These are phyloP conservation scores for Fragaria iinumae DNA, from an alignment of 306 rosid species.

Conservation along the genomic window DNA sequence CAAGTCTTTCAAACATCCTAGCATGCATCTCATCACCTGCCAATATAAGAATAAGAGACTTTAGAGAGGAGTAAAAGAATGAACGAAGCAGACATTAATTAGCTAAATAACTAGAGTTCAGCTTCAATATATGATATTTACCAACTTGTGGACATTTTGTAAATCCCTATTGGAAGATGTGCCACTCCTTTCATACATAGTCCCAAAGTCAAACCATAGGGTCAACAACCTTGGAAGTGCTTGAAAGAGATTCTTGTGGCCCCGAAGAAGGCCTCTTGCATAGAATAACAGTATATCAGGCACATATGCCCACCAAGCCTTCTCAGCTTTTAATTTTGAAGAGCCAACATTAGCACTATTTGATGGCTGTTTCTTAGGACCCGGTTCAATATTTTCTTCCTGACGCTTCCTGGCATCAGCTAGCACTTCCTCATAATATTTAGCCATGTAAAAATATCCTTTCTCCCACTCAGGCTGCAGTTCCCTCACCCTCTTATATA, in stretches of 20 bases:
- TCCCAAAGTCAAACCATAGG: conserved; percentile 96
- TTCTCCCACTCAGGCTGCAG: conserved; percentile 97
- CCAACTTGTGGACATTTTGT: conserved; percentile 57
- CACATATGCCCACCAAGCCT: conserved; percentile 81
- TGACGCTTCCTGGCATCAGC: conserved; percentile 96
- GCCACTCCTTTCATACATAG: conserved; percentile 66
- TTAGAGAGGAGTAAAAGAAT: conserved; percentile 20
- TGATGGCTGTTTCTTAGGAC: conserved; percentile 50
- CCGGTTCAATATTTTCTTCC: conserved; percentile 65
- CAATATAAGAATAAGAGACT: conserved; percentile 32
- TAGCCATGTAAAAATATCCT: conserved; percentile 88
- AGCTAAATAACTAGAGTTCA: conserved; percentile 15
- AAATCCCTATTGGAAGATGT: conserved; percentile 58
- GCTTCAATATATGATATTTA: conserved; percentile 23
- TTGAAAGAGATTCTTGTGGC: conserved; percentile 94
- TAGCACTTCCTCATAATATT: conserved; percentile 89
- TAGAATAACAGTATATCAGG: conserved; percentile 87
- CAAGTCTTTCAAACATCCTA: conserved; percentile 87
- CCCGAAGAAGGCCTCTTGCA: conserved; percentile 93
- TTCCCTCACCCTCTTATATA: conserved; percentile 85
- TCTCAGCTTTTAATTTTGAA: conserved; percentile 63
- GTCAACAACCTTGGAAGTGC: conserved; percentile 97
- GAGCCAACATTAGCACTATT: conserved; percentile 51
- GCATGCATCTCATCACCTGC: conserved; percentile 65
- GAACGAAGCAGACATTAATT: conserved; percentile 20